Evolutionary conservation across 2,329 filamentous ascomycete species (phyloP).

Genomic region (Ascochyta koolunga): DNA sequence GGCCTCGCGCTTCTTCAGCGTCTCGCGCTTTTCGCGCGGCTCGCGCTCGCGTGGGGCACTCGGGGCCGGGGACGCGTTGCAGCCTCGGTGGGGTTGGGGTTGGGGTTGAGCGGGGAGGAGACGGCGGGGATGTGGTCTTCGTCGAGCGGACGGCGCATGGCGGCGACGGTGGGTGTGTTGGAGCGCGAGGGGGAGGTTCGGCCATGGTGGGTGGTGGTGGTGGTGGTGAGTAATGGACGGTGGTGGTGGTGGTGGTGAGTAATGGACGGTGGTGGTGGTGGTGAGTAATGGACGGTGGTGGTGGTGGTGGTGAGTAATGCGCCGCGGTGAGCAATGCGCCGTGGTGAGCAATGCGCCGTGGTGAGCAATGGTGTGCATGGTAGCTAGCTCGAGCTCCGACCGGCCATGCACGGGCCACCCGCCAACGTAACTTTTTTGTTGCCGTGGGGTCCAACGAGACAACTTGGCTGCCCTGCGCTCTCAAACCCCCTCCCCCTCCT

Average conservation of each 20-base stretch:
- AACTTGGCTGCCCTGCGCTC: too few species aligned
- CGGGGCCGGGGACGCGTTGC: constrained; percentile 51
- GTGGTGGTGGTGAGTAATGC: too few species aligned
- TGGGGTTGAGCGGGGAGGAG: constrained; percentile 75
- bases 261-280: too few species aligned
- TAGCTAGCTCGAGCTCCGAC: too few species aligned
- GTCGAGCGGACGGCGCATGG: constrained; percentile 70
- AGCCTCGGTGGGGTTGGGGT: constrained; percentile 51
- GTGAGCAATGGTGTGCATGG: too few species aligned
- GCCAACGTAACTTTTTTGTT: constrained; percentile 23
- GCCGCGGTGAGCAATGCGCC: too few species aligned
- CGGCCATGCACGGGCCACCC: constrained; percentile 4
- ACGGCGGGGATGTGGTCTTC: constrained; percentile 73
- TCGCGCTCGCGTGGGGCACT: constrained; percentile 49
- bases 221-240: too few species aligned
- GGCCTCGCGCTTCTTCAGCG: constrained; percentile 60
- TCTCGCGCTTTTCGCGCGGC: constrained; percentile 60
- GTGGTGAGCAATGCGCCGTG: too few species aligned
- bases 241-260: too few species aligned
- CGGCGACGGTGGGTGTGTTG: constrained; percentile 48
- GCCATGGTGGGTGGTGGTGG: constrained; percentile 36
- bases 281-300: too few species aligned
- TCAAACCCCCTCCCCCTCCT: too few species aligned
- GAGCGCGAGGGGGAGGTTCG: constrained; percentile 44
- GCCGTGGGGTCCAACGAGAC: constrained; percentile 4